Percentiles rank a stretch among this genome's conserved stretches.
phyloP scores from a whole-genome alignment of 2,329 filamentous ascomycete species.

The Diaporthe helianthi region DNA sequence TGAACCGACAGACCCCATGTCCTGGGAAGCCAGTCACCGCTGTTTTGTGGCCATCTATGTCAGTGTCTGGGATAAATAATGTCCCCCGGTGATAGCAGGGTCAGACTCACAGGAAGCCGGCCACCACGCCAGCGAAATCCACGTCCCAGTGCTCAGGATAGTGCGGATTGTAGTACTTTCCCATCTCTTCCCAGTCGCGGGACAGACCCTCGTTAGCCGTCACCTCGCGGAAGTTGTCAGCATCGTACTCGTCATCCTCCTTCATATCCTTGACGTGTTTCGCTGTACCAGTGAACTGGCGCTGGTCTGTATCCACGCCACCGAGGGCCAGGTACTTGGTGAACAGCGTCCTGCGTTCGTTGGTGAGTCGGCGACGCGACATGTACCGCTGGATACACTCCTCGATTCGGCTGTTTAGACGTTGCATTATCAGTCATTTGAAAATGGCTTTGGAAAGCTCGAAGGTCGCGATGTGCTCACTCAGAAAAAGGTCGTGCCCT shows the following conservation, averaged over 20 bases:
- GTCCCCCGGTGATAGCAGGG: background rate
- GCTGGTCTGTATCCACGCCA: conserved; percentile 69
- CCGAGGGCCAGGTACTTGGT: conserved; percentile 83
- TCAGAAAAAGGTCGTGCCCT: conserved; percentile 62
- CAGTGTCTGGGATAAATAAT: background rate
- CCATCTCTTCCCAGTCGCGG: conserved; percentile 48
- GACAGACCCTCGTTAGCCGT: conserved; percentile 68
- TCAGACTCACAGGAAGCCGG: conserved; percentile 74
- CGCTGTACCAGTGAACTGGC: conserved; percentile 67
- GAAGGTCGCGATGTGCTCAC: conserved; percentile 48
- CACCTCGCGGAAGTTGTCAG: conserved; percentile 68
- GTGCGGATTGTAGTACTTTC: conserved; percentile 57
- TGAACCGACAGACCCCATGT: conserved; percentile 62
- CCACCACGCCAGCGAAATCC: conserved; percentile 80
- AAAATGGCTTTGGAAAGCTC: background rate
- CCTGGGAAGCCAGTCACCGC: conserved; percentile 63
- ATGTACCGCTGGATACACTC: conserved; percentile 84
- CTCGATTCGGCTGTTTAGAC: conserved; percentile 73
- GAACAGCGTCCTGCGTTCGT: conserved; percentile 70
- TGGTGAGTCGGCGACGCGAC: conserved; percentile 75
- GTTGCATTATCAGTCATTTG: background rate
- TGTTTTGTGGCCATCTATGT: conserved; percentile 37
- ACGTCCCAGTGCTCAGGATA: conserved; percentile 70
- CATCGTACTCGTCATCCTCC: conserved; percentile 56
- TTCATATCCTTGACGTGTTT: conserved; percentile 40